phyloP scores from a whole-genome alignment of 768 basidiomycete species.

The Trametes punicea region DNA sequence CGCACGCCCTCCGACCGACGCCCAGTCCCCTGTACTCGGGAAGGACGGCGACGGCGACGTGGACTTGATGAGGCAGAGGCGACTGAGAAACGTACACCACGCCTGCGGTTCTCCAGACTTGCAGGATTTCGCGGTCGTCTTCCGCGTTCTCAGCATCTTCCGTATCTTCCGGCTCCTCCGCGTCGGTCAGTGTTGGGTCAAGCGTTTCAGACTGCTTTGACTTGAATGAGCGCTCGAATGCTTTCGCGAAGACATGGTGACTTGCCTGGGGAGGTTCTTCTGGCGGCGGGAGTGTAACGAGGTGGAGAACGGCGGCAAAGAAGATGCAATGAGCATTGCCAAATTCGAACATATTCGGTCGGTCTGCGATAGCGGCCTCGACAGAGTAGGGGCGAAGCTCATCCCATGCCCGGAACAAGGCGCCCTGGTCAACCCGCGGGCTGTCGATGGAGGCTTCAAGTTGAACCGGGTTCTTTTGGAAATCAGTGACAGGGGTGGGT shows the following conservation, averaged over 20 bases:
- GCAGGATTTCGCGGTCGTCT: not conserved
- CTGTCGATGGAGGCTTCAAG: slow-evolving; percentile 2
- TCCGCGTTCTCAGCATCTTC: not conserved
- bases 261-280: not conserved
- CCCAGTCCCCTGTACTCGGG: slow-evolving; percentile 38
- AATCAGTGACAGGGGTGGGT: not conserved
- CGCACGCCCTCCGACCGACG: slow-evolving; percentile 45
- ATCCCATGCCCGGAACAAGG: not conserved
- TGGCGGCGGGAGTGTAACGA: not conserved
- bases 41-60: slow-evolving; percentile 52
- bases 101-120: slow-evolving; percentile 18
- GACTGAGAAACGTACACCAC: slow-evolving; percentile 22
- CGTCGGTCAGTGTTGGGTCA: not conserved
- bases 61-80: slow-evolving; percentile 41
- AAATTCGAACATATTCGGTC: slow-evolving; percentile 4
- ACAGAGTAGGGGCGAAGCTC: slow-evolving; percentile 8
- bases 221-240: too few species aligned
- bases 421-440: not conserved
- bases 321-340: slow-evolving; percentile 13
- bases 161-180: not conserved
- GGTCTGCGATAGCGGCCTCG: slow-evolving; percentile 1
- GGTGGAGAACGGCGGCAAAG: slow-evolving; percentile 13
- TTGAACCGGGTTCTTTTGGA: not conserved
- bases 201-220: too few species aligned
- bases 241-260: not conserved